Evolutionary conservation across 768 basidiomycete genomes (phyloP), one percentile per base, ranked within the genome.

Genomic region (Phylloporus rhodoxanthus): DNA sequence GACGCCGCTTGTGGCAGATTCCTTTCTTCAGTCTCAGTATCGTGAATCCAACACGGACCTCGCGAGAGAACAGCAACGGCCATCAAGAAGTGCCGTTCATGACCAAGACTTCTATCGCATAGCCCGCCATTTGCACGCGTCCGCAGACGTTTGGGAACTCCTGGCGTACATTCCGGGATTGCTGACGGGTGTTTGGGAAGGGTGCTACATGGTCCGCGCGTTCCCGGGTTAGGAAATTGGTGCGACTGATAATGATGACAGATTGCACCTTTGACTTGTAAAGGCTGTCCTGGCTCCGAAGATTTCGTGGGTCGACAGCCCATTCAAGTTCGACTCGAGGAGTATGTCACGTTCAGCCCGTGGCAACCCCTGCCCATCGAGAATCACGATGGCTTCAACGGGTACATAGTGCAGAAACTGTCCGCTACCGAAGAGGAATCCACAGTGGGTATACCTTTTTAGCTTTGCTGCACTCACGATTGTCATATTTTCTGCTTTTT

Each of bases 161-260:
- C 58, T 61, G 43, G 54, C 61, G 21, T 73, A 71, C 56, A 58
- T 67, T 57, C 72, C 74, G 33, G 78, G 78, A 15, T 62, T 70
- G 29, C 68, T 84, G 47, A 69, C 77, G 25, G 82, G 80, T 3
- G 58, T 76, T 51, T 84, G 82, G 82, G 75, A 82, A 65, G 82
- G 82, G 1, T 70, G 69, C 41, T 79, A 74, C 59, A 78, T 78
- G 77, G 82, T 81, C 55, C 60, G 69, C 59, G 41, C 48, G 37
- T 55, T 54, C 33, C 65, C 13, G 41, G 37, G 56, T 61, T 56
- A 36, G 41, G 53, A 45, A 41, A 40, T 46, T 40, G 39, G 45
- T 17, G 46, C 45, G 42, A 46, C 58, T 68, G 49, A 67, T 47
- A 7, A 36, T 9, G 17, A 2, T 11, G 15, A 45, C 51, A 69